A percentile compares a stretch with the other conserved stretches of the same genome.
Conservation (phyloP, 495 filamentous ascomycete genomes). For the Trichoderma gamsii region DNA sequence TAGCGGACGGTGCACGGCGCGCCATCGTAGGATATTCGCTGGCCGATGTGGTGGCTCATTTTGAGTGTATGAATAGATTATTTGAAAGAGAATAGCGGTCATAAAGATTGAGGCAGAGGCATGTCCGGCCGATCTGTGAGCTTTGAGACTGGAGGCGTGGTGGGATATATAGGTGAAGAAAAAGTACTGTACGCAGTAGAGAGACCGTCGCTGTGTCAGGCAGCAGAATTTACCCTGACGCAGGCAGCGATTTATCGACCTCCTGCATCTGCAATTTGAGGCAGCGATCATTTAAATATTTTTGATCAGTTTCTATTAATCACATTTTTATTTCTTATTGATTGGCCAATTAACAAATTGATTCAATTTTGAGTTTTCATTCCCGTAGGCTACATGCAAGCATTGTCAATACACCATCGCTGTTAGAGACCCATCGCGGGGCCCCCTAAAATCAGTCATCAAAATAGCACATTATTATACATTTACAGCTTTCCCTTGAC, state of each 20-base stretch:
- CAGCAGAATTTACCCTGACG: conserved; percentile 18
- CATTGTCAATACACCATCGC: background rate
- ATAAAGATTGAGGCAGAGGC: background rate
- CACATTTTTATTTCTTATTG: too few species aligned
- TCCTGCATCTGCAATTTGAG: background rate
- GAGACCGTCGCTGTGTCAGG: conserved; percentile 8
- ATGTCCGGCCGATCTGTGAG: background rate
- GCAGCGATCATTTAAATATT: background rate
- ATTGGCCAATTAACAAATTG: too few species aligned
- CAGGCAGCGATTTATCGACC: background rate
- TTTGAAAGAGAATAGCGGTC: background rate
- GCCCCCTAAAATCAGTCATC: conserved; percentile 15
- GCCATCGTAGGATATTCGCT: conserved; percentile 71
- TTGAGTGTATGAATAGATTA: background rate
- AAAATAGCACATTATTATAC: conserved; percentile 19
- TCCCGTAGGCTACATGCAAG: background rate
- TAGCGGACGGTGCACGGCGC: conserved; percentile 79
- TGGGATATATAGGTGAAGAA: background rate
- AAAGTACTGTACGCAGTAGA: conserved; percentile 2
- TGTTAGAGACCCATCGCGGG: background rate
- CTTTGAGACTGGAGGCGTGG: background rate
- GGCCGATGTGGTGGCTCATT: conserved; percentile 38
- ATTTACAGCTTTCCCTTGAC: conserved; percentile 60
- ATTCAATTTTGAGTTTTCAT: background rate
- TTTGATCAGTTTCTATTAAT: too few species aligned